Evolutionary conservation across 129 eudicot genomes (phyloP), one percentile per base, ranked within the genome.

Genomic region (Flaveria robusta): DNA sequence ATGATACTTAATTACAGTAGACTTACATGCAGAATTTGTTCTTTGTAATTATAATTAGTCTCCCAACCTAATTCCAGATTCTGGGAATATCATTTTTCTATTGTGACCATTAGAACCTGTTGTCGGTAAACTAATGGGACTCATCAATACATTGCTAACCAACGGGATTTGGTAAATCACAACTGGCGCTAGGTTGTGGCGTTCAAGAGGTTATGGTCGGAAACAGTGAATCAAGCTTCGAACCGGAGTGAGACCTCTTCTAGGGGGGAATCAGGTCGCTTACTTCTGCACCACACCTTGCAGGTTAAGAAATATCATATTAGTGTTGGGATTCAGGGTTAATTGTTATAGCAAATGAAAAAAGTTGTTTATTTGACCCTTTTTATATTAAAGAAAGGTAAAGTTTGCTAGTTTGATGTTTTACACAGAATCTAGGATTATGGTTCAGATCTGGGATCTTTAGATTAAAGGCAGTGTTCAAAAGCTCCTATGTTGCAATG

Each of bases 361-460:
- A 77, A 69, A 49, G 24, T 69, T 58, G 63, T 78, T 59, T 78
- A 70, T 50, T 46, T 69, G 39, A 43, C 49, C 51, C 70, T 70
- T 78, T 58, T 26, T 59, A 19, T 54, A 27, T 27, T 66, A 59
- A 70, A 78, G 51, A 70, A 78, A 78, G 72, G 45, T 78, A 71
- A 78, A 71, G 77, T 62, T 60, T 78, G 42, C 55, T 58, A 60
- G 45, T 78, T 78, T 70, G 20, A 70, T 62, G 49, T 45, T 26
- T 14, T 70, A 58, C n/a, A n/a, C 31, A 19, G 42, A 24, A 68
- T 58, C 15, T 67, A 27, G 7, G 68, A 18, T 19, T 39, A 34
- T 77, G 47, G 31, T 77, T 51, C 14, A 68, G 50, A 68, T 41
- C 26, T 19, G 5, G 39, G 68, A 77, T 67, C 43, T 54, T 46